Base-by-base conservation (phyloP, 805 yeast genomes). In the Diddensiella transvaalensis region DNA sequence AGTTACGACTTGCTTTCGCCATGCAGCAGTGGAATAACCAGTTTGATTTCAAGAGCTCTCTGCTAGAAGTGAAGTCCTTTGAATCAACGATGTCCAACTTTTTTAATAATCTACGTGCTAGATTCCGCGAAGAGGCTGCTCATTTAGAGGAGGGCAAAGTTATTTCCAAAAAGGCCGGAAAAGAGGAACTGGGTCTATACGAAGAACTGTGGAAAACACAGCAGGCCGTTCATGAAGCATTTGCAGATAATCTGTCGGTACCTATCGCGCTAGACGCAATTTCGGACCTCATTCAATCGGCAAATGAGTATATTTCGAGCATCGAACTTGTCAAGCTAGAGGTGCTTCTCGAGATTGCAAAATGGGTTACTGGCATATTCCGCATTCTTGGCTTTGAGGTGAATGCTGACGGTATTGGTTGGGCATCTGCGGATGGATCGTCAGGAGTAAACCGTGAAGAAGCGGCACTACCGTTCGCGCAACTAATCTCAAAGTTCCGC, bases 11-110 rank as follows among this genome's bases (percentile, higher is more conserved):
- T 57, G 90, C 90, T 6, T 93, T 93, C 73, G 95, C 95, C 0
- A 75, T 87, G 56, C 87, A 86, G 48, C 88, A 83, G 59, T 93
- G 99, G 99, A 91, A 89, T 61, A 82, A 79, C 61, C 93, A 88
- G 54, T 71, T 93, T 42, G 99, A 93, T 65, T 93, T 93, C 72
- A 91, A 91, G 68, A 91, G 85, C 61, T 72, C 84, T 41, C 72
- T 93, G 48, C 70, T 74, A 47, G 96, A 91, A 64, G 96, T 87
- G 22, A 82, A 76, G 66, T 73, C 90, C 1, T 70, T 79, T 39
- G 98, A 93, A 69, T 71, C 84, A 3, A 68, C 89, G 1, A 66
- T 89, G 44, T 80, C 80, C 54, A 93, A 89, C 64, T 91, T 64
- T 30, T 93, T 93, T 75, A 80, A 83, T 38, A 87, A 79, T 46